These are phyloP conservation scores for Euryodendron excelsum DNA, from an alignment of 148 eudicot species.

Conservation along the genomic window DNA sequence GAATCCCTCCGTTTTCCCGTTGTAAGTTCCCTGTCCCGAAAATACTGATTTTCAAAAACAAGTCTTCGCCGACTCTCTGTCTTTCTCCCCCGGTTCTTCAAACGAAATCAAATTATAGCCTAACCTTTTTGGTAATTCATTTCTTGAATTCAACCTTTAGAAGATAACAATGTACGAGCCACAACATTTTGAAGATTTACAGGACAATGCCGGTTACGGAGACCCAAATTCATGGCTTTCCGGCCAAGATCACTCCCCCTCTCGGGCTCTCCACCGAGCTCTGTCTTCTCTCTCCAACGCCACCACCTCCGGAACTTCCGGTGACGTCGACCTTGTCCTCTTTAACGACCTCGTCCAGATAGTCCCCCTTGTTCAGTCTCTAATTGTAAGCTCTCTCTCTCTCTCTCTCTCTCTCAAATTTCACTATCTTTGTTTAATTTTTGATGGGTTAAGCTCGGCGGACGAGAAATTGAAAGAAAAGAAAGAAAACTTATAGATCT, in stretches of 20 bases:
- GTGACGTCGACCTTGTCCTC: slow-evolving; percentile 53
- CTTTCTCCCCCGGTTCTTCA: not conserved
- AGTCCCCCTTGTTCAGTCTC: slow-evolving; percentile 82
- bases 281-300: slow-evolving; percentile 32
- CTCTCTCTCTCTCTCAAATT: slow-evolving; percentile 9
- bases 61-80: not conserved
- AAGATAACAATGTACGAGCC: slow-evolving; percentile 29
- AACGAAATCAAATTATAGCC: not conserved
- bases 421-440: not conserved
- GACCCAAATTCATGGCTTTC: slow-evolving; percentile 38
- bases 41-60: not conserved
- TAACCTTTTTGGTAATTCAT: not conserved
- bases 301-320: slow-evolving; percentile 18
- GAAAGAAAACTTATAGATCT: not conserved
- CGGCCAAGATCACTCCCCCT: slow-evolving; percentile 24
- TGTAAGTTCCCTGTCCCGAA: not conserved
- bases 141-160: not conserved
- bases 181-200: slow-evolving; percentile 24
- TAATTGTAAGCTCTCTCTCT: slow-evolving; percentile 48
- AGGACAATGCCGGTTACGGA: slow-evolving; percentile 20
- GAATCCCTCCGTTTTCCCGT: not conserved
- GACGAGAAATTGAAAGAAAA: not conserved
- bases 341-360: slow-evolving; percentile 69
- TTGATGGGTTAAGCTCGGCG: not conserved
- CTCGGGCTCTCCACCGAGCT: slow-evolving; percentile 25